Evolutionary conservation across 345 rosid genomes (phyloP).

Genomic region (Brassica nigra): DNA sequence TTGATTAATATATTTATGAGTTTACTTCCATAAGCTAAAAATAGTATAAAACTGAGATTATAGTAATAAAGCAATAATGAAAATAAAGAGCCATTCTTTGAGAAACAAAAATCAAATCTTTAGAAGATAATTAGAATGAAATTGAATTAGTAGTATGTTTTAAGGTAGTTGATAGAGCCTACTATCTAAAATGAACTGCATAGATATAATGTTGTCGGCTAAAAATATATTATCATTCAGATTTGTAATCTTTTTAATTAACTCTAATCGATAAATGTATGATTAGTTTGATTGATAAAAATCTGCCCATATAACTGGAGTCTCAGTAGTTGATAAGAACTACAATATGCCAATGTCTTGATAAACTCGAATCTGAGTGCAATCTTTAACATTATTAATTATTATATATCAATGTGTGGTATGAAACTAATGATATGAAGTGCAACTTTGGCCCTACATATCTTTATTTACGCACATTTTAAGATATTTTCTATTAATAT

Average conservation of each 20-base stretch:
- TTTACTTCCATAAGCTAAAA: not conserved
- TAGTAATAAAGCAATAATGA: not conserved
- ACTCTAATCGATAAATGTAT: slow-evolving; percentile 5
- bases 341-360: slow-evolving; percentile 23
- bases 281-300: slow-evolving; percentile 9
- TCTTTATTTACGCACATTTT: slow-evolving; percentile 5
- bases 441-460: slow-evolving; percentile 34
- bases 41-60: not conserved
- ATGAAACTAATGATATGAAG: slow-evolving; percentile 26
- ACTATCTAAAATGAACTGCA: not conserved
- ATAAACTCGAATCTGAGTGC: slow-evolving; percentile 37
- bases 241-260: not conserved
- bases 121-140: not conserved
- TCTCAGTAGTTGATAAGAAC: slow-evolving; percentile 23
- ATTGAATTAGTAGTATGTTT: not conserved
- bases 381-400: slow-evolving; percentile 12
- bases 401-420: slow-evolving; percentile 31
- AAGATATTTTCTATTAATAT: not conserved
- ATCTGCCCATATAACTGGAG: not conserved
- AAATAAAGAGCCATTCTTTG: not conserved
- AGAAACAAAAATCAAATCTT: not conserved
- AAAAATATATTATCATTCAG: not conserved
- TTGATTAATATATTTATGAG: not conserved
- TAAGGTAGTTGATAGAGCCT: not conserved
- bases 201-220: too few relatives aligned